Percentiles rank a stretch among this genome's conserved stretches.
Evolutionary conservation across 352 stramenopile species (phyloP).

Genomic region (Phytophthora brassicae): DNA sequence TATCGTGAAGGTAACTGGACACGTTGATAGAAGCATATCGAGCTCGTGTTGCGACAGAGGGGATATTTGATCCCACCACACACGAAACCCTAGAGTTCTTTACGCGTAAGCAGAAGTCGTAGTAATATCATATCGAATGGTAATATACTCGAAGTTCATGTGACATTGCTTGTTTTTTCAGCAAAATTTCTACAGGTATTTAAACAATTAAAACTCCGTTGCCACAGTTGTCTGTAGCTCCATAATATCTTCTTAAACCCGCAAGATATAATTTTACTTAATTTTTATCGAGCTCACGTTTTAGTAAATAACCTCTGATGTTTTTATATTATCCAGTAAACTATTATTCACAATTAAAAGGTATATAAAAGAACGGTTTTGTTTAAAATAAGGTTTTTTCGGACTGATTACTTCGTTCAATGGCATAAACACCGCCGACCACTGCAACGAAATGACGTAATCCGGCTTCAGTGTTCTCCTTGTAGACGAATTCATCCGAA

Average conservation of each 20-base stretch:
- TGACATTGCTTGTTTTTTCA: too few species aligned
- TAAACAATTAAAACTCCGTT: too few species aligned
- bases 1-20: conserved; percentile 8
- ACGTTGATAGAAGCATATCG: too few species aligned
- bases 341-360: too few species aligned
- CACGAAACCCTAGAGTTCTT: not conserved
- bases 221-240: too few species aligned
- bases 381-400: not conserved
- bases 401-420: not conserved
- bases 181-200: not conserved
- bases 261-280: too few species aligned
- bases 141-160: too few species aligned
- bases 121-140: too few species aligned
- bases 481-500: not conserved
- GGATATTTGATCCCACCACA: not conserved
- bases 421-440: not conserved
- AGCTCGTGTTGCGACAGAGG: not conserved
- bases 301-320: not conserved
- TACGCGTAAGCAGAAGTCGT: not conserved
- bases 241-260: too few species aligned
- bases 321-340: too few species aligned
- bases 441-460: not conserved
- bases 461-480: not conserved
- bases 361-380: not conserved
- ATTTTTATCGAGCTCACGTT: too few species aligned